Evolutionary conservation across 176 grass and related monocot species (phyloP), one percentile per base, ranked within the genome.

Genomic region (Guadua angustifolia): DNA sequence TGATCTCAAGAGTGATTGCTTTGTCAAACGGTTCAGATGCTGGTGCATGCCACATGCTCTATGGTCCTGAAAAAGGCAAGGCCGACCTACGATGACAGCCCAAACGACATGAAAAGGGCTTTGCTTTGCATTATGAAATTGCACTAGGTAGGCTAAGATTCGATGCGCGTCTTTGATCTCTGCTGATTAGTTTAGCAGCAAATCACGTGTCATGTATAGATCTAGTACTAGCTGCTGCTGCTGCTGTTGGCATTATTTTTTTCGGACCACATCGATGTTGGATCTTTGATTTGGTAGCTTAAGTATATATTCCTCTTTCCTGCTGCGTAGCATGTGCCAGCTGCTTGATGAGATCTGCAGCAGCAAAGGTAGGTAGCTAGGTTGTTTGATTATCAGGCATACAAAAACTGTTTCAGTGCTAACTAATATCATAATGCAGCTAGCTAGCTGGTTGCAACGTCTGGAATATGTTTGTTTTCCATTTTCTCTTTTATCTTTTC

Each of bases 311-410:
- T 33, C 42, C 44, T 25, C 19, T 49, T 7, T 53, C 45, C 47
- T 75, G 14, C 81, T 26, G 21, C 81, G 66, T 22, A 4, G 14
- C 71, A 84, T 74, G 59, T 84, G 82, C 59, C 29, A 29, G 29
- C 71, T 53, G 22, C 57, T 1, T 59, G 57, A 12, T 25, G 57
- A 25, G 50, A 75, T 57, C 59, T 84, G 82, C 45, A 84, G 59
- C 59, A 49, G 59, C 77, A 49, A 59, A 79, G 64, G 35, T 9
- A 50, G 21, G 53, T 9, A 58, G 44, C 10, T 12, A 53, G n/a
- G n/a, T 5, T 24, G 57, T 59, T 24, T 59, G 21, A 24, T 25
- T 59, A 58, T 22, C 2, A 10, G 56, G 4, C n/a, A 59, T 21
- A 14, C 4, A 70, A 64, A 65, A 44, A 25, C 43, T 57, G 75